A percentile compares a stretch with the other conserved stretches of the same genome.
phyloP scores from a whole-genome alignment of 305 asterid genomes.

The Stenogyne calaminthoides region DNA sequence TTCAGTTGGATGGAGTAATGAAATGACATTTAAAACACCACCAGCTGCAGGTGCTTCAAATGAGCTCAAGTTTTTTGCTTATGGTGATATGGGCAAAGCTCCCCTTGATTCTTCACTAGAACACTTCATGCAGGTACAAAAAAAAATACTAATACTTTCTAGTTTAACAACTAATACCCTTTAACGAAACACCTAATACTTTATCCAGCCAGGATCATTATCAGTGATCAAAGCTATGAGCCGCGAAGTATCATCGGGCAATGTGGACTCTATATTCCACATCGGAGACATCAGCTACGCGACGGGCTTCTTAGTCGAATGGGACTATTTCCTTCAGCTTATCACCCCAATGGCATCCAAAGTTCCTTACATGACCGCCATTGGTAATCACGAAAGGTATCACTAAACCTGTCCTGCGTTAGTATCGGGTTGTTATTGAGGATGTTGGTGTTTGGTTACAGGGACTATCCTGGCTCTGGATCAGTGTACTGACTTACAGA shows the following conservation, averaged over 20 bases:
- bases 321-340: constrained; percentile 84
- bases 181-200: neutral
- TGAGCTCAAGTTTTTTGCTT: constrained; percentile 63
- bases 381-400: constrained; percentile 90
- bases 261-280: constrained; percentile 70
- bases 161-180: no score
- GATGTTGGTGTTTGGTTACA: constrained; percentile 19
- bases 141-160: no score
- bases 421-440: no score
- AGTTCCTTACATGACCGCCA: constrained; percentile 86
- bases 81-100: constrained; percentile 94
- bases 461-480: constrained; percentile 63
- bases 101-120: constrained; percentile 75
- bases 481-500: constrained; percentile 68
- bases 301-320: constrained; percentile 83
- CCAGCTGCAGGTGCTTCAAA: constrained; percentile 60
- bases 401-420: no score
- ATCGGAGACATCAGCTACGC: constrained; percentile 96
- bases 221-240: constrained; percentile 65
- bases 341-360: constrained; percentile 70
- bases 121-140: constrained; percentile 73
- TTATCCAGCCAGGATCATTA: constrained; percentile 67
- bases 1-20: constrained; percentile 72
- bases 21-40: constrained; percentile 60
- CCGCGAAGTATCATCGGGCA: constrained; percentile 50